Evolutionary conservation across 2,329 filamentous ascomycete genomes (phyloP), one percentile per base, ranked within the genome.

Genomic region (Fusarium keratoplasticum): DNA sequence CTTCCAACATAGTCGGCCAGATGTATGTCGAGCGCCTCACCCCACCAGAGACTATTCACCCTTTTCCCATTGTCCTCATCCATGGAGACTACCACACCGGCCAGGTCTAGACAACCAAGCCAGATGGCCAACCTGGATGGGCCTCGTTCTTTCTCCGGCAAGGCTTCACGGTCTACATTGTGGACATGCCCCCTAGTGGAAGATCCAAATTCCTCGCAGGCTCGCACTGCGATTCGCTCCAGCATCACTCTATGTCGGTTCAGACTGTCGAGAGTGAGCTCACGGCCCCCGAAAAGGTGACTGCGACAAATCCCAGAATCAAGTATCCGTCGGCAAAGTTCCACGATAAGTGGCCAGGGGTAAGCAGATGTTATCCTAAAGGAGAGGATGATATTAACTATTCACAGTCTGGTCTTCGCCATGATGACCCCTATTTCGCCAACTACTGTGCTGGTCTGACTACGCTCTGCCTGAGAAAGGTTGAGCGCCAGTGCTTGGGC

Each of bases 381-480:
- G 0, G 5, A 9, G 3, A 9, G 9, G 16, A 14, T 52, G 6
- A 42, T 44, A 29, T 68, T 76, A 31, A 75, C 18, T 10, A 10
- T 6, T 1, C 6, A 16, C 35, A 84, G 81, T 79, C 79, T n/a
- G 83, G 83, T 2, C 70, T 72, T 42, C 73, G 77, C 16, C 18
- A 40, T 47, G 86, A 86, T 3, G 87, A 90, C 70, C 73, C 82
- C 0, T 77, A 81, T 20, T 90, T 91, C 72, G 84, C 87, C 67
- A 80, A 79, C 2, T 88, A 88, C 75, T 86, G 84, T 73, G 81
- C 84, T 7, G 83, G 83, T 0, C 81, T 87, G 29, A 80, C 84
- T 2, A 83, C 85, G 2, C 78, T 83, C 5, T 67, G 71, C 6
- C 69, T 79, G n/a, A 77, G 69, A 13, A 78, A 71, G 27, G 44